Percentiles rank a stretch among this genome's conserved stretches.
phyloP scores from a whole-genome alignment of 1,284 basidiomycete genomes.

The Retiboletus flavoniger region DNA sequence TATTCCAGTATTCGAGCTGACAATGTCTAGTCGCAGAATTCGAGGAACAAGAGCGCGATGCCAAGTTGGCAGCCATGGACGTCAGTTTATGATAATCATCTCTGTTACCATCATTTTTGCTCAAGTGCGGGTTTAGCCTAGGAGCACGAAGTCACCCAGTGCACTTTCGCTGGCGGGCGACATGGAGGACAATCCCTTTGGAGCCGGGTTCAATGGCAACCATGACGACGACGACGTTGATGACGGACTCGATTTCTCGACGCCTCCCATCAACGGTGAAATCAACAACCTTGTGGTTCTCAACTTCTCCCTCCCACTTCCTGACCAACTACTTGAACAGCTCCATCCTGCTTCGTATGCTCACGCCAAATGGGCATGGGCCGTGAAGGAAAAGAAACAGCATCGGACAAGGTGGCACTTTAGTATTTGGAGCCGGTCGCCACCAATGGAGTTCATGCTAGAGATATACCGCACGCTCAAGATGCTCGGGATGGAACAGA shows the following conservation, averaged over 20 bases:
- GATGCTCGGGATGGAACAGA: slow-evolving; percentile 97
- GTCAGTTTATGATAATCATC: slow-evolving; percentile 41
- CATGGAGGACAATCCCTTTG: slow-evolving; percentile 71
- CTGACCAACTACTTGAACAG: slow-evolving; percentile 45
- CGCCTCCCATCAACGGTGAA: slow-evolving; percentile 41
- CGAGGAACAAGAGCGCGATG: slow-evolving; percentile 80
- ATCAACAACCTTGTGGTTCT: slow-evolving; percentile 79
- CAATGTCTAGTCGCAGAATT: slow-evolving; percentile 61
- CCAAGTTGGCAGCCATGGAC: slow-evolving; percentile 74
- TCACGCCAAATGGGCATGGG: slow-evolving; percentile 54
- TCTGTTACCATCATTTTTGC: background rate
- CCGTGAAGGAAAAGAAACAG: slow-evolving; percentile 56
- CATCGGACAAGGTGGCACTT: slow-evolving; percentile 94
- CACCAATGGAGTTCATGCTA: slow-evolving; percentile 99
- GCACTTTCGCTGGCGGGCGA: slow-evolving; percentile 55
- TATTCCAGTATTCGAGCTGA: slow-evolving; percentile 11
- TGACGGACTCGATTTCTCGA: slow-evolving; percentile 63
- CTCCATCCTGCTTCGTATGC: slow-evolving; percentile 63
- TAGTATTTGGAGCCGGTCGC: slow-evolving; percentile 91
- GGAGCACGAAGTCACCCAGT: slow-evolving; percentile 62
- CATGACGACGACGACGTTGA: slow-evolving; percentile 64
- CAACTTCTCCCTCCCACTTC: slow-evolving; percentile 73
- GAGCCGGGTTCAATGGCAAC: slow-evolving; percentile 59
- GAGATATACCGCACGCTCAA: slow-evolving; percentile 96
- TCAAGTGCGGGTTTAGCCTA: slow-evolving; percentile 47